These are phyloP conservation scores for Biscutella auriculata DNA, from an alignment of 441 rosid species.

Conservation along the genomic window DNA sequence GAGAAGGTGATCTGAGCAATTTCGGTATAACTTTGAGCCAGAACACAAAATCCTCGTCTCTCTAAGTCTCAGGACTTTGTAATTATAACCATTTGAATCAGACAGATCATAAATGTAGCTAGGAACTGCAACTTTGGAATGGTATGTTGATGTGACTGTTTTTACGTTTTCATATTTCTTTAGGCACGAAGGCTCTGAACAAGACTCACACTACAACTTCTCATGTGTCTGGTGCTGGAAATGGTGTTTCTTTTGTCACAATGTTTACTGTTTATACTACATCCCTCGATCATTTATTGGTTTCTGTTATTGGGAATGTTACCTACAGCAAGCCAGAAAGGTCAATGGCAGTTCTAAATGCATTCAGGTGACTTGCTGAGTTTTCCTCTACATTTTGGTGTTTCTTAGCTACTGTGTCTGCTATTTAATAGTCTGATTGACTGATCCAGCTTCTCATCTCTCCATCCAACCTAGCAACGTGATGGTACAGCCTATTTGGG, in stretches of 20 bases:
- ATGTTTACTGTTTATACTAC: conserved; percentile 62
- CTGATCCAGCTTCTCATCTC: conserved; percentile 83
- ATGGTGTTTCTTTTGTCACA: conserved; percentile 54
- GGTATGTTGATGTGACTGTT: not conserved
- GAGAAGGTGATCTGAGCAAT: not conserved
- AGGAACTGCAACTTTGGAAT: not conserved
- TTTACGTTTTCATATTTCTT: not conserved
- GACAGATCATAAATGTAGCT: not conserved
- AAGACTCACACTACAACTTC: conserved; percentile 32
- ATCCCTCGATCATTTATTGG: conserved; percentile 25
- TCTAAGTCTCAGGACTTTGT: not conserved
- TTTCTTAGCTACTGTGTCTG: not conserved
- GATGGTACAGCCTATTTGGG: conserved; percentile 48
- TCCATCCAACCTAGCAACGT: conserved; percentile 39
- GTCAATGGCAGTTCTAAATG: conserved; percentile 57
- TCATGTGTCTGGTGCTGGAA: conserved; percentile 22
- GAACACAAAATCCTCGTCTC: not conserved
- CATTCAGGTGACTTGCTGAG: conserved; percentile 42
- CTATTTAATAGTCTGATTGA: conserved; percentile 14
- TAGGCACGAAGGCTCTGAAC: conserved; percentile 71
- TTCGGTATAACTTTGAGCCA: too few relatives aligned
- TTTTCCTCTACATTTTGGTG: not conserved
- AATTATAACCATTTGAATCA: not conserved
- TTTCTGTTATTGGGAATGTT: conserved; percentile 64
- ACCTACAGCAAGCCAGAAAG: conserved; percentile 57